Evolutionary conservation across 2,329 filamentous ascomycete genomes (phyloP).

Genomic region (Sporothrix globosa): DNA sequence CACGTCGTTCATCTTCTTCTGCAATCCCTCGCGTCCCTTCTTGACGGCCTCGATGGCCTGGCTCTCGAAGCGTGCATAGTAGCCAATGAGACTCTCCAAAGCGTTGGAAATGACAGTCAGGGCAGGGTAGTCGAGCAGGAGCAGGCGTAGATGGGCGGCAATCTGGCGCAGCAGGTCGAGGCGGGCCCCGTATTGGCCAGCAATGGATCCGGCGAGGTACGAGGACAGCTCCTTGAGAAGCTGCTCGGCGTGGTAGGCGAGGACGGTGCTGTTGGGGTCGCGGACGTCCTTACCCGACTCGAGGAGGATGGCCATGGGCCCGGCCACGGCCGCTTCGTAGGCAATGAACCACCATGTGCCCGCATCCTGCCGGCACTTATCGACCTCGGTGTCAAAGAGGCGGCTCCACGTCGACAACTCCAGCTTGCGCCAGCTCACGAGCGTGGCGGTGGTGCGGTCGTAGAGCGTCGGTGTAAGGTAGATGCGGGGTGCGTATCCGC

Average conservation of each 20-base stretch:
- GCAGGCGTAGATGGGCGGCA: conserved; percentile 65
- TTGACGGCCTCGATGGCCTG: conserved; percentile 66
- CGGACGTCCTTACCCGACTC: conserved; percentile 56
- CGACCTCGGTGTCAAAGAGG: conserved; percentile 80
- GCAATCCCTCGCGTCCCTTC: conserved; percentile 72
- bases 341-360: conserved; percentile 96
- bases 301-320: conserved; percentile 65
- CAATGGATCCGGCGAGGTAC: conserved; percentile 77
- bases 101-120: conserved; percentile 65
- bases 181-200: conserved; percentile 79
- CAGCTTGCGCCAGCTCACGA: conserved; percentile 86
- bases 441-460: conserved; percentile 75
- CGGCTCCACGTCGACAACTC: conserved; percentile 92
- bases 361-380: conserved; percentile 75
- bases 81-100: conserved; percentile 74
- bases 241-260: conserved; percentile 66
- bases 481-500: conserved; percentile 79
- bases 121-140: conserved; percentile 61
- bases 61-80: conserved; percentile 72
- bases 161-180: conserved; percentile 70
- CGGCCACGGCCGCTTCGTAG: conserved; percentile 83
- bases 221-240: conserved; percentile 75
- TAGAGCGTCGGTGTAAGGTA: conserved; percentile 72
- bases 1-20: conserved; percentile 92
- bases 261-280: conserved; percentile 32